Evolutionary conservation across 73 alveolate genomes (phyloP).

Genomic region (Paramecium biaurelia): DNA sequence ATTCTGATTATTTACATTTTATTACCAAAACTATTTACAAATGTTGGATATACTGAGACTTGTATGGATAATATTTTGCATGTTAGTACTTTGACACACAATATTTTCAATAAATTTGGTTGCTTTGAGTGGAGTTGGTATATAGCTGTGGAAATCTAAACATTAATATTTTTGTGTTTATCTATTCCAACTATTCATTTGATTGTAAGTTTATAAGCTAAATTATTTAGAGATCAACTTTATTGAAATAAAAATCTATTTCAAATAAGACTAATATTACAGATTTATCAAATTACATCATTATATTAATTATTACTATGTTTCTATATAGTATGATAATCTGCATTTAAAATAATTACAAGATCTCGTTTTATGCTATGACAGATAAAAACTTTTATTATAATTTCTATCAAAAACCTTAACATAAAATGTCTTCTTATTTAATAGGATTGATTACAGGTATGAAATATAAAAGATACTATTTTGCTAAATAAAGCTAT

Average conservation of each 20-base stretch:
- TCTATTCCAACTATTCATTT: background rate
- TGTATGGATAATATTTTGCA: background rate
- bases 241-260: background rate
- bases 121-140: slow-evolving; percentile 35
- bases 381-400: background rate
- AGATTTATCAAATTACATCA: background rate
- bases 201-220: background rate
- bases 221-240: background rate
- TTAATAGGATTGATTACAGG: background rate
- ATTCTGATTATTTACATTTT: background rate
- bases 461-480: background rate
- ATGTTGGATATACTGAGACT: background rate
- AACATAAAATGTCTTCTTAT: background rate
- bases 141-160: background rate
- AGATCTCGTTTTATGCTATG: background rate
- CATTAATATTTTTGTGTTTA: background rate
- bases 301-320: background rate
- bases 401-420: background rate
- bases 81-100: background rate
- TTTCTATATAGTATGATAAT: background rate
- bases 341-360: background rate
- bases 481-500: background rate
- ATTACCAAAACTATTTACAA: background rate
- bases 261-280: background rate
- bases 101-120: background rate